Evolutionary conservation across 768 basidiomycete genomes (phyloP), one percentile per base, ranked within the genome.

Genomic region (Serendipita vermifera): DNA sequence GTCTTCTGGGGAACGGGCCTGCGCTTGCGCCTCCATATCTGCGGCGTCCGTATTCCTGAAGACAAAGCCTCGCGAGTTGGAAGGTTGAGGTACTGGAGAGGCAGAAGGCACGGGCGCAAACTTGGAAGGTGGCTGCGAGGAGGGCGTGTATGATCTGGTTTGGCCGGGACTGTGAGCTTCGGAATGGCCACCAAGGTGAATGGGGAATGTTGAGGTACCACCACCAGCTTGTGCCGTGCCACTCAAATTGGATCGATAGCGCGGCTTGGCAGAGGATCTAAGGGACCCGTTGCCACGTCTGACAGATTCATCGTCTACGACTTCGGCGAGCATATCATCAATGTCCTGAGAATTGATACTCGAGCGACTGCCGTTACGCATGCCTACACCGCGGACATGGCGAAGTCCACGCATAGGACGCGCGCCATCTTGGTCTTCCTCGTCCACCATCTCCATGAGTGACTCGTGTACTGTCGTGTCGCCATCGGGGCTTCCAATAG

Each of bases 31-130:
- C 11, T 51, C 0, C 46, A 51, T 26, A 31, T 51, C 9, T 7
- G 9, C 46, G 32, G 29, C 5, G 22, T 51, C 46, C n/a, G 46
- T 51, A 15, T 51, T 51, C 29, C 46, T 22, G 46, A 51, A 51
- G 11, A 51, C 9, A 29, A 9, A 36, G 9, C 9, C 9, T 36
- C 35, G 35, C 35, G 24, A 20, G 9, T 15, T 9, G 46, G 17
- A 7, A 51, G 46, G n/a, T n/a, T n/a, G n/a, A 51, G 9, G 46
- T 9, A 22, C 9, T 15, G 46, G 24, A 5, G 46, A 29, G n/a
- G 9, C 35, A n/a, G n/a, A n/a, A n/a, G n/a, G n/a, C n/a, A n/a
- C n/a, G n/a, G n/a, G n/a, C n/a, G n/a, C n/a, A n/a, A n/a, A n/a
- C n/a, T n/a, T 9, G n/a, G 35, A 22, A 15, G 46, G 17, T n/a